These are phyloP conservation scores for Apiospora pterosperma DNA, from an alignment of 2,329 filamentous ascomycete genomes.

Conservation along the genomic window DNA sequence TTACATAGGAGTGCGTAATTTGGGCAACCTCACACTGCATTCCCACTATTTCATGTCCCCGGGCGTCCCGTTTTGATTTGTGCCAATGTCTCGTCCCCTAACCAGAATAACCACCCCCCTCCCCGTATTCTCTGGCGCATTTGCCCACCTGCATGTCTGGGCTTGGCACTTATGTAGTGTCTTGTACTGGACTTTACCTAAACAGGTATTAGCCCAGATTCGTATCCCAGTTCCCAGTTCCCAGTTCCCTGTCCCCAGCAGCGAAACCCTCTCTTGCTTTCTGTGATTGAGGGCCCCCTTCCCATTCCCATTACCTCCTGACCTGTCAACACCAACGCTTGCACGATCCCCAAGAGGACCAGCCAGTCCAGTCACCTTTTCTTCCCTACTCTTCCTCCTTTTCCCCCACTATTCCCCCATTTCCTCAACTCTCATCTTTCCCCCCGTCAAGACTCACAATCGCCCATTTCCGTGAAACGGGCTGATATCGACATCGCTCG, in stretches of 20 bases:
- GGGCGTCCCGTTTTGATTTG: not conserved
- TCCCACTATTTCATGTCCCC: not conserved
- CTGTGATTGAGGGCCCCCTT: not conserved
- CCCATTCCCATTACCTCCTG: not conserved
- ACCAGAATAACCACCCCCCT: not conserved
- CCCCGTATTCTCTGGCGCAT: conserved; percentile 1
- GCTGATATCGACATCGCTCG: conserved; percentile 2
- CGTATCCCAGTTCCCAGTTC: not conserved
- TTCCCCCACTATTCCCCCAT: conserved; percentile 3
- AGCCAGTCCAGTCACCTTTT: not conserved
- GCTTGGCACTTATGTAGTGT: not conserved
- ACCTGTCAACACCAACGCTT: conserved; percentile 12
- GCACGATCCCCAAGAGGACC: not conserved
- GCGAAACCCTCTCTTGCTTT: not conserved
- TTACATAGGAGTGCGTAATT: conserved; percentile 4
- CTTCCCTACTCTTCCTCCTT: not conserved
- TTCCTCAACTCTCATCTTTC: conserved; percentile 3
- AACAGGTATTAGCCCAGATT: not conserved
- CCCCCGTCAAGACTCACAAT: conserved; percentile 3
- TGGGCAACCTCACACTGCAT: conserved; percentile 2
- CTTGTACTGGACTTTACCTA: not conserved
- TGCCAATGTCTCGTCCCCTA: conserved; percentile 4
- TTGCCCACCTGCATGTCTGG: not conserved
- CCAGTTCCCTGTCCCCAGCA: not conserved
- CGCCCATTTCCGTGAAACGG: conserved; percentile 13